phyloP scores from a whole-genome alignment of 352 stramenopile genomes.

The Phytophthora europaea region DNA sequence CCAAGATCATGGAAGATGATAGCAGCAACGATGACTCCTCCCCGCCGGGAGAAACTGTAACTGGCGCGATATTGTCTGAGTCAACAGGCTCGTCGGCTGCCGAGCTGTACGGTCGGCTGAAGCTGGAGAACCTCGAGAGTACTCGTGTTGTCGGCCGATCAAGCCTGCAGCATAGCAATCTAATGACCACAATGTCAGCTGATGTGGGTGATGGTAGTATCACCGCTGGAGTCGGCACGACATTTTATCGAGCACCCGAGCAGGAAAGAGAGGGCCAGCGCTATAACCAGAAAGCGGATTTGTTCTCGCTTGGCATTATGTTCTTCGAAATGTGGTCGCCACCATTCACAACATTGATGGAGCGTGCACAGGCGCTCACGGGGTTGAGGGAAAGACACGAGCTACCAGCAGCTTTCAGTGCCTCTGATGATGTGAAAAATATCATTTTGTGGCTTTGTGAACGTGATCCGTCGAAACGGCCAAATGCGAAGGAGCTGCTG shows the following conservation, averaged over 20 bases:
- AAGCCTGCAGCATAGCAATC: slow-evolving; percentile 32
- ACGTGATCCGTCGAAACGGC: slow-evolving; percentile 70
- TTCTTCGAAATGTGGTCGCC: slow-evolving; percentile 97
- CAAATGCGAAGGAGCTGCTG: slow-evolving; percentile 79
- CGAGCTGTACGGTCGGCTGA: slow-evolving; percentile 74
- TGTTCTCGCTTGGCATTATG: slow-evolving; percentile 96
- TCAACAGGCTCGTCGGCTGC: slow-evolving; percentile 76
- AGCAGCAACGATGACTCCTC: slow-evolving; percentile 33
- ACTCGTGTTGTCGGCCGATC: slow-evolving; percentile 47
- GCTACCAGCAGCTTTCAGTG: slow-evolving; percentile 56
- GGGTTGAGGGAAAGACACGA: slow-evolving; percentile 80
- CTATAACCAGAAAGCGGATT: slow-evolving; percentile 94
- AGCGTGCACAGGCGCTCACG: slow-evolving; percentile 84
- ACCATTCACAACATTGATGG: slow-evolving; percentile 93
- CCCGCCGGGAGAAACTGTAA: slow-evolving; percentile 29
- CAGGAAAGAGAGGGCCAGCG: slow-evolving; percentile 90
- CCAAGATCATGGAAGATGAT: slow-evolving; percentile 62
- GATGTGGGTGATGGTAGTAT: slow-evolving; percentile 77
- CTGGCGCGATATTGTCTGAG: slow-evolving; percentile 49
- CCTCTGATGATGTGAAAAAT: slow-evolving; percentile 88
- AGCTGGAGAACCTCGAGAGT: slow-evolving; percentile 76
- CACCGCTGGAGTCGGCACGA: slow-evolving; percentile 95
- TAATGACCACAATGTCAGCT: slow-evolving; percentile 68
- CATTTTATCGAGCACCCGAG: slow-evolving; percentile 96
- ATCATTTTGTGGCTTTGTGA: slow-evolving; percentile 92